Base-by-base conservation (phyloP, 2,329 filamentous ascomycete species). In the Thelonectria rubi region DNA sequence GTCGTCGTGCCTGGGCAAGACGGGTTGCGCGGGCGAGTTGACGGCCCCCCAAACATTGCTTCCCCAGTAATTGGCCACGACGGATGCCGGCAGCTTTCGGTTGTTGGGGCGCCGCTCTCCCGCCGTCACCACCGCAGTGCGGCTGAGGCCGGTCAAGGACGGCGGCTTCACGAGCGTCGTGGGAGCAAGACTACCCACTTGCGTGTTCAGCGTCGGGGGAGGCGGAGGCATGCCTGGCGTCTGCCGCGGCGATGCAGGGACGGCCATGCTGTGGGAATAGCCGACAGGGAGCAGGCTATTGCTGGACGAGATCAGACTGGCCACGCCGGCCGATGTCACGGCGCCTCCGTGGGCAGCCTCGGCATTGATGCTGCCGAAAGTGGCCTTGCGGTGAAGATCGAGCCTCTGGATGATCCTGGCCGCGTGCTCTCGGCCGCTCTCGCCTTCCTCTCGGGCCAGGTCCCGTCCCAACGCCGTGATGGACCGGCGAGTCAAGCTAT, bases 31-130 rank as follows among this genome's bases (percentile, higher is more conserved):
- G 3, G 70, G 70, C n/a, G 64, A 55, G 37, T 75, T 69, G 37
- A 72, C 64, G 14, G 69, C 63, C 7, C 74, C 77, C 92, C 93
- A 97, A 48, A 93, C 89, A 58, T 88, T 91, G 71, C 89, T 96
- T 51, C 94, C 94, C 94, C 94, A 98, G 58, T 96, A 86, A 74
- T 98, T 98, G 32, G 94, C 94, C 81, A 97, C 87, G 63, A 97
- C 88, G 14, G 92, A 93, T 51, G 91, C 91, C 1, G 94, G 92
- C 77, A 97, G 87, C 20, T 86, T 86, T 43, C 90, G 87, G n/a
- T 84, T 84, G 48, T 82, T 86, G 3, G 93, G 82, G 2, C 88
- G 87, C 62, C 90, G 86, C 72, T 97, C 93, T 53, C 89, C 90
- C 69, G 90, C 92, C 15, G 94, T 87, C 24, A 92, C 83, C 21